A percentile compares a stretch with the other conserved stretches of the same genome.
These are phyloP conservation scores for Colletotrichum lupini DNA, from an alignment of 2,329 filamentous ascomycete genomes.

Conservation along the genomic window DNA sequence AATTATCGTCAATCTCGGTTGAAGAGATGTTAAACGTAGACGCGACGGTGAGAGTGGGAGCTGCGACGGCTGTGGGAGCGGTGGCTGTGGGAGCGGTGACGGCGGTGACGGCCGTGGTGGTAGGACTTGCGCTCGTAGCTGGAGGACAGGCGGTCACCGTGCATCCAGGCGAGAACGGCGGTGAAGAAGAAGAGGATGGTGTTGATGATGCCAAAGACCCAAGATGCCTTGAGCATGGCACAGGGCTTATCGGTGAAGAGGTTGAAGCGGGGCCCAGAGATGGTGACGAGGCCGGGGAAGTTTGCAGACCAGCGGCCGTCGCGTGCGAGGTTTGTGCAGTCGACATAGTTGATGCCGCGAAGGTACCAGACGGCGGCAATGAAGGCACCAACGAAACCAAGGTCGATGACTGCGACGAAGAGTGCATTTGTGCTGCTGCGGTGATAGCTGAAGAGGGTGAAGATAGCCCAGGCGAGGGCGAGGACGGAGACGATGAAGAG, in stretches of 20 bases:
- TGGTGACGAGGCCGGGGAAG: slow-evolving; percentile 71
- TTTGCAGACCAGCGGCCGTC: slow-evolving; percentile 64
- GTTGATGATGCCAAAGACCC: slow-evolving; percentile 92
- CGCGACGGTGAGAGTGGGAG: slow-evolving; percentile 38
- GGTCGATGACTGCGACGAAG: slow-evolving; percentile 70
- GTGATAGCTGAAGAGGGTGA: slow-evolving; percentile 75
- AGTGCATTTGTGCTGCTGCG: slow-evolving; percentile 69
- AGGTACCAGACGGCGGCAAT: slow-evolving; percentile 72
- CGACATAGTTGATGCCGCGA: slow-evolving; percentile 67
- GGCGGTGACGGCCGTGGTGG: slow-evolving; percentile 35
- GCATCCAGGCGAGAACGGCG: slow-evolving; percentile 73
- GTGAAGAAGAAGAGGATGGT: slow-evolving; percentile 83
- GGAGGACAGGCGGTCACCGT: slow-evolving; percentile 58
- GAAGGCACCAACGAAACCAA: slow-evolving; percentile 71
- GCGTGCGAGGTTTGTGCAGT: slow-evolving; percentile 73
- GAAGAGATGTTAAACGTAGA: slow-evolving; percentile 32
- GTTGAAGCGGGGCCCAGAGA: slow-evolving; percentile 61
- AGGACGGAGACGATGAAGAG: slow-evolving; percentile 76
- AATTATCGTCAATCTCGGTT: not conserved
- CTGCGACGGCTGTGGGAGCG: slow-evolving; percentile 40
- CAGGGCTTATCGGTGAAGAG: slow-evolving; percentile 79
- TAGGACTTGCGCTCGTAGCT: slow-evolving; percentile 55
- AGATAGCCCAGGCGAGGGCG: slow-evolving; percentile 71
- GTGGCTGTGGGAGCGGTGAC: slow-evolving; percentile 50
- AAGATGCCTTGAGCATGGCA: slow-evolving; percentile 90